These are phyloP conservation scores for Penicillium subrubescens DNA, from an alignment of 495 filamentous ascomycete species.

Conservation along the genomic window DNA sequence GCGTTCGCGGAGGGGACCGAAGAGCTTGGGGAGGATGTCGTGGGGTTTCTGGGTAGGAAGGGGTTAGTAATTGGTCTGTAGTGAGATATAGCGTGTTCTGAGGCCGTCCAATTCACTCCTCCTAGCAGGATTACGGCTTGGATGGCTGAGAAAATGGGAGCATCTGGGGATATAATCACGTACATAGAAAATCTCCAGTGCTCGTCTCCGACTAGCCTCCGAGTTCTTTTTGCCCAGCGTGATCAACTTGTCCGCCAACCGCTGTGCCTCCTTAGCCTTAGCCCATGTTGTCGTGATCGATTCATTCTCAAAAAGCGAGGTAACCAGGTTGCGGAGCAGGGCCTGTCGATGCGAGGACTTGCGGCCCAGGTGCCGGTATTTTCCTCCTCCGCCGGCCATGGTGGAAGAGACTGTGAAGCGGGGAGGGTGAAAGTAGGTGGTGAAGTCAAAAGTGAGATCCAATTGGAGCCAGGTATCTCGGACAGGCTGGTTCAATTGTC, in stretches of 20 bases:
- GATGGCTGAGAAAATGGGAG: neutral
- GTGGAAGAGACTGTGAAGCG: constrained; percentile 15
- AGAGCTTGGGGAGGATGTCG: constrained; percentile 79
- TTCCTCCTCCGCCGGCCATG: constrained; percentile 84
- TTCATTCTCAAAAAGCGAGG: constrained; percentile 91
- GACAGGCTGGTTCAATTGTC: constrained; percentile 1
- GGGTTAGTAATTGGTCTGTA: neutral
- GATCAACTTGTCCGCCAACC: constrained; percentile 88
- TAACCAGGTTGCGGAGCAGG: constrained; percentile 93
- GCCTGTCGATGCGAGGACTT: constrained; percentile 85
- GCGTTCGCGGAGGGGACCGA: constrained; percentile 76
- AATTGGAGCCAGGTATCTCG: neutral
- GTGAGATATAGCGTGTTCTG: neutral
- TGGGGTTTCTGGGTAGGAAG: constrained; percentile 54
- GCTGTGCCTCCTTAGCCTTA: constrained; percentile 96
- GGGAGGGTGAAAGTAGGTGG: neutral
- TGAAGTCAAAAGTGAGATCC: neutral
- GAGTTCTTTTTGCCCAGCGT: constrained; percentile 91
- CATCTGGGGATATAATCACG: constrained; percentile 30
- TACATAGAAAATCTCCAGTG: constrained; percentile 81
- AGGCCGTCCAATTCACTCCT: neutral
- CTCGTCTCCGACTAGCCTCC: constrained; percentile 66
- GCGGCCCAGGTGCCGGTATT: constrained; percentile 86
- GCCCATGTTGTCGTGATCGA: constrained; percentile 91
- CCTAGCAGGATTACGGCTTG: neutral